A percentile compares a stretch with the other conserved stretches of the same genome.
These are phyloP conservation scores for Globisporangium carolinianum DNA, from an alignment of 352 stramenopile genomes.

Conservation along the genomic window DNA sequence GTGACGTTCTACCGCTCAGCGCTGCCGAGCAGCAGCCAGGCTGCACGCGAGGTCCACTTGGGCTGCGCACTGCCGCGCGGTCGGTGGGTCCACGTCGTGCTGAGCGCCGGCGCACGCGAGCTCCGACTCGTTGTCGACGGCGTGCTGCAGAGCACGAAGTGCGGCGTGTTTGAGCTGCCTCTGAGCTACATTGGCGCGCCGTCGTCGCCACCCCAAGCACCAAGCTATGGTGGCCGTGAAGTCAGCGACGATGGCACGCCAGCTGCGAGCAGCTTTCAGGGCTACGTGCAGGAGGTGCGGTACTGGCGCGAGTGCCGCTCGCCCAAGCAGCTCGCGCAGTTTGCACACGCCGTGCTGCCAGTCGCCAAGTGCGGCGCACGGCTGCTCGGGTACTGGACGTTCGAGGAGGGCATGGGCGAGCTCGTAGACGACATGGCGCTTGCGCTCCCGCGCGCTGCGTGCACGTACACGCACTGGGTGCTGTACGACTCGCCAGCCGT, in stretches of 20 bases:
- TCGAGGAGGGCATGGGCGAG: slow-evolving; percentile 70
- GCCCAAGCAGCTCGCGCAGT: slow-evolving; percentile 25
- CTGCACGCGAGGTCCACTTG: slow-evolving; percentile 40
- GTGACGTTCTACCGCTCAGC: slow-evolving; percentile 33
- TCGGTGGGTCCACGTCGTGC: slow-evolving; percentile 56
- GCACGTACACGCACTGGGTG: slow-evolving; percentile 37
- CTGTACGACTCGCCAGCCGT: slow-evolving; percentile 39
- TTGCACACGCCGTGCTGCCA: slow-evolving; percentile 29
- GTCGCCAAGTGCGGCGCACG: slow-evolving; percentile 23
- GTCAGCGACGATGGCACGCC: not conserved
- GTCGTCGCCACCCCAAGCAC: not conserved
- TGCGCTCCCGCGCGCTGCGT: slow-evolving; percentile 33
- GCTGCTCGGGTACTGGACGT: slow-evolving; percentile 63
- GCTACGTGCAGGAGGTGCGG: slow-evolving; percentile 55
- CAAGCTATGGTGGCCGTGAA: not conserved
- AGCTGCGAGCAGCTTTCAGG: slow-evolving; percentile 44
- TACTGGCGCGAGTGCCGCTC: slow-evolving; percentile 50
- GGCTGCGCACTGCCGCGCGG: slow-evolving; percentile 28
- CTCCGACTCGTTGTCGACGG: slow-evolving; percentile 47
- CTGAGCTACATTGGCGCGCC: slow-evolving; percentile 38
- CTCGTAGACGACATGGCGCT: slow-evolving; percentile 71
- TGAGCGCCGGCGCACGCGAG: slow-evolving; percentile 40
- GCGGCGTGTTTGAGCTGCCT: slow-evolving; percentile 51
- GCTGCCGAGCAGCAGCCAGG: slow-evolving; percentile 13
- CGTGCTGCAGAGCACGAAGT: slow-evolving; percentile 26